phyloP scores from a whole-genome alignment of 106 monocot species.

The Dendrobium huoshanense region DNA sequence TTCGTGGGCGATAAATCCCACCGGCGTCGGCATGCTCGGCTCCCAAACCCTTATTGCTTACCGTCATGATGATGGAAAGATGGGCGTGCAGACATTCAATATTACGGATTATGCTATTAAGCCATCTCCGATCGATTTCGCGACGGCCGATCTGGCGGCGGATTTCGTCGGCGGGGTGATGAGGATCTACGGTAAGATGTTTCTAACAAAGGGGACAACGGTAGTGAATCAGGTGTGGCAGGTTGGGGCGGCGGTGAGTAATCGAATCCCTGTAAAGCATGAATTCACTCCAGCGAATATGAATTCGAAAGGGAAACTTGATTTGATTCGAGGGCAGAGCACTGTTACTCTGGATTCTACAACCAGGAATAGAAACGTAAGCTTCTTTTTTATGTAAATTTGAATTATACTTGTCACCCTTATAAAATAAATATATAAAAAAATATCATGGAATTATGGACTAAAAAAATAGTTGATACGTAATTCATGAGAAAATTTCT shows the following conservation, averaged over 20 bases:
- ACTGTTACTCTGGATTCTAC: background rate
- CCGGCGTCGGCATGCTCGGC: conserved; percentile 33
- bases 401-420: background rate
- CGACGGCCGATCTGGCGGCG: conserved; percentile 38
- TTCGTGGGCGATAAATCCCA: conserved; percentile 73
- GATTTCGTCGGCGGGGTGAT: conserved; percentile 34
- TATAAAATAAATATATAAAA: background rate
- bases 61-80: conserved; percentile 22
- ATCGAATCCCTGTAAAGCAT: conserved; percentile 35
- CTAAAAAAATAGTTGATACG: too few species aligned
- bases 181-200: conserved; percentile 40
- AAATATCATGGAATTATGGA: too few species aligned
- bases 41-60: conserved; percentile 57
- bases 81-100: conserved; percentile 40
- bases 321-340: conserved; percentile 30
- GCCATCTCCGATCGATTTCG: conserved; percentile 33
- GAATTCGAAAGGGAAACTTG: conserved; percentile 37
- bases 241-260: conserved; percentile 32
- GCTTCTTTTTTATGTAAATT: background rate
- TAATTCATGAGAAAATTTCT: too few species aligned
- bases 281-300: conserved; percentile 36
- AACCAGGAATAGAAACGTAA: conserved; percentile 34
- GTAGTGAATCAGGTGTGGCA: conserved; percentile 80
- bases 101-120: conserved; percentile 23
- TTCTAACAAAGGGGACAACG: conserved; percentile 23